These are phyloP conservation scores for Daldinia grandis DNA, from an alignment of 495 filamentous ascomycete species.

Conservation along the genomic window DNA sequence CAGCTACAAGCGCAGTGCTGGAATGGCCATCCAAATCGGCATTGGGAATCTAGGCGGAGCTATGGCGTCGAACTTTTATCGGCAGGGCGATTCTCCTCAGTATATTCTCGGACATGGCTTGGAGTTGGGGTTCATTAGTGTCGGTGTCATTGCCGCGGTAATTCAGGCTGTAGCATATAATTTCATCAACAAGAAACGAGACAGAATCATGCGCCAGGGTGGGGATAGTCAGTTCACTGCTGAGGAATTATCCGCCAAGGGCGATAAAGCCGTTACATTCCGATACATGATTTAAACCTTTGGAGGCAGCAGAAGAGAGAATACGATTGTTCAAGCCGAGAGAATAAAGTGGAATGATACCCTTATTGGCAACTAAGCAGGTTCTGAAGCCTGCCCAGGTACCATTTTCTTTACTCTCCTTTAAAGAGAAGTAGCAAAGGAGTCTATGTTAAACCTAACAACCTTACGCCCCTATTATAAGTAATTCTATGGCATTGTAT, in stretches of 20 bases:
- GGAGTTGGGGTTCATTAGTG: constrained; percentile 71
- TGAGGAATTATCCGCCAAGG: constrained; percentile 65
- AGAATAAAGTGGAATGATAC: background rate
- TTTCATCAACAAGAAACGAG: constrained; percentile 67
- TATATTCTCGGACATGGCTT: constrained; percentile 75
- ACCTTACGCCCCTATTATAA: background rate
- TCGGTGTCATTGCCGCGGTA: constrained; percentile 66
- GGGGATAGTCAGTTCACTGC: constrained; percentile 56
- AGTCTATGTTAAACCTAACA: background rate
- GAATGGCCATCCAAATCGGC: constrained; percentile 80
- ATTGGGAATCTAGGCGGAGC: constrained; percentile 76
- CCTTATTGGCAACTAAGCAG: background rate
- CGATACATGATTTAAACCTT: constrained; percentile 63
- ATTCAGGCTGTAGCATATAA: constrained; percentile 65
- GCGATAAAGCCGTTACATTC: constrained; percentile 71
- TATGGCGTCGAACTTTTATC: constrained; percentile 82
- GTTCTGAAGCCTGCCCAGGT: background rate
- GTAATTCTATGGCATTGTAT: background rate
- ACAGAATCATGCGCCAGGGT: constrained; percentile 54
- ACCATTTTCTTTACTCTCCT: background rate
- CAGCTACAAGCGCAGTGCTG: constrained; percentile 73
- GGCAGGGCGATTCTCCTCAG: constrained; percentile 66
- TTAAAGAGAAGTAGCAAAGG: background rate
- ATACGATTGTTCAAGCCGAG: background rate
- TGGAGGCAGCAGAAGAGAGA: background rate